Evolutionary conservation across 441 rosid species (phyloP).

Genomic region (Populus hybrid): DNA sequence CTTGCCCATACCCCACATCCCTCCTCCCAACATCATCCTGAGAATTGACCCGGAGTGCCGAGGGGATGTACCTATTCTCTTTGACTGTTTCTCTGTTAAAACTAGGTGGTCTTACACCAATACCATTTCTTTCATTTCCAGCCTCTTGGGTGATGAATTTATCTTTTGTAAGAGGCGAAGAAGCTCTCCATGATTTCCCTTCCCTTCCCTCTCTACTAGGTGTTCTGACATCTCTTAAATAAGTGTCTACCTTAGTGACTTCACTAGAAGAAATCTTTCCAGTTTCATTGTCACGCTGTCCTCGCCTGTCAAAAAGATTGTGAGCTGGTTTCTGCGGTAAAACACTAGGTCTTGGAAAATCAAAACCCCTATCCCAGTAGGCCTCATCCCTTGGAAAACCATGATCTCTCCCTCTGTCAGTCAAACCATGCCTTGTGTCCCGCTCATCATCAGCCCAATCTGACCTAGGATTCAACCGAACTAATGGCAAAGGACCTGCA

Average conservation of each 20-base stretch:
- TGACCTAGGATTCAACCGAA: conserved; percentile 79
- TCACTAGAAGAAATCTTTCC: conserved; percentile 58
- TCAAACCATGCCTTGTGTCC: conserved; percentile 73
- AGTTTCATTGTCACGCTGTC: conserved; percentile 62
- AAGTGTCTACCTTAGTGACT: conserved; percentile 43
- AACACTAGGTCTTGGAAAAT: conserved; percentile 58
- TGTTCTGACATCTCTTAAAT: conserved; percentile 43
- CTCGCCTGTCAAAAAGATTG: conserved; percentile 49
- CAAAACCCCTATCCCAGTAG: conserved; percentile 73
- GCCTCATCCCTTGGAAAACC: conserved; percentile 60
- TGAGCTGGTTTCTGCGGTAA: conserved; percentile 62
- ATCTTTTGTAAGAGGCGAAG: conserved; percentile 49
- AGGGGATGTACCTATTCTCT: conserved; percentile 47
- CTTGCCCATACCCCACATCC: conserved; percentile 55
- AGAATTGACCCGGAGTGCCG: conserved; percentile 42
- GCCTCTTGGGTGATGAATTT: conserved; percentile 37
- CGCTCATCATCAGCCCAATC: conserved; percentile 99
- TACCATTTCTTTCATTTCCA: conserved; percentile 41
- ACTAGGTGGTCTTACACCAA: conserved; percentile 42
- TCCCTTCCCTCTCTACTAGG: conserved; percentile 60
- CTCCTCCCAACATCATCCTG: conserved; percentile 55
- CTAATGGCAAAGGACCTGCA: conserved; percentile 71
- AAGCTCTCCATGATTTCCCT: conserved; percentile 63
- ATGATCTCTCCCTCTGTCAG: conserved; percentile 58
- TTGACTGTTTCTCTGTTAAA: conserved; percentile 47